Evolutionary conservation across 2,329 filamentous ascomycete species (phyloP), one percentile per base, ranked within the genome.

Genomic region (Tolypocladium ovalisporum): DNA sequence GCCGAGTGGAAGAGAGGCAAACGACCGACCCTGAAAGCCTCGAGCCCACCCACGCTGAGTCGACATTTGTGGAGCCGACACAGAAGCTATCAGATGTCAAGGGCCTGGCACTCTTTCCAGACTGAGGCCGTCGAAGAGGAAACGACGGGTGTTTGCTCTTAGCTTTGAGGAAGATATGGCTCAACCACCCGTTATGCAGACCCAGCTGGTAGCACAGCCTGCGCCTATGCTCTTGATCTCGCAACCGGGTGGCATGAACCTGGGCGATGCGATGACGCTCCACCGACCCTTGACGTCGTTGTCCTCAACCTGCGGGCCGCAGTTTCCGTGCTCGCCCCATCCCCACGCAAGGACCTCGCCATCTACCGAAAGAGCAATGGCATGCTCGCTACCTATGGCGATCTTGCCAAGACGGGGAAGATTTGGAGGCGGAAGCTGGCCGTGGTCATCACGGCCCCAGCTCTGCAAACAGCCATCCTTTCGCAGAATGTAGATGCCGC

Each of bases 271-370:
- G 66, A 95, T 81, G 58, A 82, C 73, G 67, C 87, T 91, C 77
- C 81, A 89, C 59, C 77, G 78, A 12, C 81, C 86, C 62, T 86
- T 87, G 52, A 91, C 84, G 70, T 89, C 83, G 54, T 83, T 84
- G 60, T 80, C 75, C 22, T 79, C 75, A 60, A 84, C 82, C 15
- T 80, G 76, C 39, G 84, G 82, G 3, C 94, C 94, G 70, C 94
- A 99, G 69, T 99, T 99, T 1, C 94, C 94, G 73, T 99, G 94
- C 72, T 97, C 93, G 2, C 91, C 92, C 94, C 94, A 99, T 24
- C 94, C 94, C 90, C 93, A 97, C 1, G 89, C 83, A 54, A 95
- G 73, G 1, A 96, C 83, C 54, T 86, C 81, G 1, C 83, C 83
- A 24, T 80, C 76, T 12, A 73, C 73, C 0, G 88, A 84, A 32